These are phyloP conservation scores for Aphanoascus verrucosus DNA, from an alignment of 2,329 filamentous ascomycete genomes.

Conservation along the genomic window DNA sequence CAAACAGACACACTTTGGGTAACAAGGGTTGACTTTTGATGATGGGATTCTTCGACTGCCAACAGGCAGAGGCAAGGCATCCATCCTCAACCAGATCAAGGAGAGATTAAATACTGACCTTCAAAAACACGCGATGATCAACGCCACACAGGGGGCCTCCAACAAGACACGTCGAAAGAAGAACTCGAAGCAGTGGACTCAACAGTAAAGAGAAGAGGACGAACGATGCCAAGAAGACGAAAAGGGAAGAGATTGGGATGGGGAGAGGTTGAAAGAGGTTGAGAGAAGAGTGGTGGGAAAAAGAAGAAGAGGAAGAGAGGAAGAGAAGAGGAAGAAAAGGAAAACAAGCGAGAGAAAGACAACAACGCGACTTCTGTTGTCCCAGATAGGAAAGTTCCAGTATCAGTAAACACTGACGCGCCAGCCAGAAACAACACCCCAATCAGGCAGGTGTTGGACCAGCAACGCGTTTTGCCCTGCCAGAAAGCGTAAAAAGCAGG, in stretches of 20 bases:
- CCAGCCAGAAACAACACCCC: not conserved
- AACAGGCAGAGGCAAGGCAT: too few species aligned
- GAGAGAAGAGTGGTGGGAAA: slow-evolving; percentile 3
- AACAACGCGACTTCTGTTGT: not conserved
- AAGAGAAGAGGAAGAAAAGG: slow-evolving; percentile 9
- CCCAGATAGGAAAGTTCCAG: slow-evolving; percentile 5
- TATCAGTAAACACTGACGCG: not conserved
- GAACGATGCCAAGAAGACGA: not conserved
- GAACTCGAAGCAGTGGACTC: not conserved
- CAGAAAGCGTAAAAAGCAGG: not conserved
- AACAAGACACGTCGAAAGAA: not conserved
- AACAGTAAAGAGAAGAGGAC: not conserved
- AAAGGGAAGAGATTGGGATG: slow-evolving; percentile 4
- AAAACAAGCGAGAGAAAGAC: not conserved
- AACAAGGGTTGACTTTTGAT: too few species aligned
- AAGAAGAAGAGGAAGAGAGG: slow-evolving; percentile 11
- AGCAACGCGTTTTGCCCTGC: not conserved
- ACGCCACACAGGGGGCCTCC: not conserved
- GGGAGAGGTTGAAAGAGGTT: slow-evolving; percentile 6
- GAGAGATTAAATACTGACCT: too few species aligned
- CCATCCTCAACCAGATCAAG: too few species aligned
- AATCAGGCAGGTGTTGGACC: not conserved
- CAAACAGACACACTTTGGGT: too few species aligned
- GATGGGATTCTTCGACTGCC: too few species aligned
- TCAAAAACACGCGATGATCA: too few species aligned